These are phyloP conservation scores for Mimosa bimucronata DNA, from an alignment of 306 rosid genomes.

Conservation along the genomic window DNA sequence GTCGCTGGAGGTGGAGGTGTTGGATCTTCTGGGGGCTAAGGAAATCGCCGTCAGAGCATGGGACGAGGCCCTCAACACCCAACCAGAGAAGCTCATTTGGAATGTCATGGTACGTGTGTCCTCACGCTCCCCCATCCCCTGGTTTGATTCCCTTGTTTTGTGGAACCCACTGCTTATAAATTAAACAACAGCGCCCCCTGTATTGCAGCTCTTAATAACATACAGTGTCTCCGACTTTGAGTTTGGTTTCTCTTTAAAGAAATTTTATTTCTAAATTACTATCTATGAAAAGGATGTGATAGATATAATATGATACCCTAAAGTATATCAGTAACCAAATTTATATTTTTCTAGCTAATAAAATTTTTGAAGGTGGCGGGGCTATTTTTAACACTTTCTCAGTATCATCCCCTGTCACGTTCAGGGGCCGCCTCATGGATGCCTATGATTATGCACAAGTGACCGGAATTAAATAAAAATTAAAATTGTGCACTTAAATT, in stretches of 20 bases:
- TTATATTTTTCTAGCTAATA: too few relatives aligned
- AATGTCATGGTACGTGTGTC: conserved; percentile 87
- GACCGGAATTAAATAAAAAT: neutral
- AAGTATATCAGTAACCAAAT: too few relatives aligned
- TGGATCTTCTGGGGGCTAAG: conserved; percentile 61
- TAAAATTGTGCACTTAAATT: neutral
- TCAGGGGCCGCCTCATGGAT: neutral
- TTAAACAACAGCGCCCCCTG: too few relatives aligned
- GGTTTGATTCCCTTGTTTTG: too few relatives aligned
- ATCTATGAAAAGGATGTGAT: neutral
- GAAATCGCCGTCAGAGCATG: conserved; percentile 86
- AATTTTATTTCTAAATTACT: neutral
- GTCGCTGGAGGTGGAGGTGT: conserved; percentile 77
- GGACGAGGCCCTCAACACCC: conserved; percentile 86
- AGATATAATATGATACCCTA: too few relatives aligned
- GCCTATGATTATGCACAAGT: neutral
- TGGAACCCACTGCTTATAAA: too few relatives aligned
- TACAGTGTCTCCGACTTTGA: neutral
- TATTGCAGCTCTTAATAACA: too few relatives aligned
- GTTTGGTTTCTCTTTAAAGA: neutral
- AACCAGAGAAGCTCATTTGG: conserved; percentile 90
- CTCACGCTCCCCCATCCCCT: too few relatives aligned
- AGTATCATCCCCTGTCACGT: neutral
- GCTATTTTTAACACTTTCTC: neutral
- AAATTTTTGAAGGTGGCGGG: neutral